These are phyloP conservation scores for Physaria fendleri DNA, from an alignment of 345 rosid species.

Conservation along the genomic window DNA sequence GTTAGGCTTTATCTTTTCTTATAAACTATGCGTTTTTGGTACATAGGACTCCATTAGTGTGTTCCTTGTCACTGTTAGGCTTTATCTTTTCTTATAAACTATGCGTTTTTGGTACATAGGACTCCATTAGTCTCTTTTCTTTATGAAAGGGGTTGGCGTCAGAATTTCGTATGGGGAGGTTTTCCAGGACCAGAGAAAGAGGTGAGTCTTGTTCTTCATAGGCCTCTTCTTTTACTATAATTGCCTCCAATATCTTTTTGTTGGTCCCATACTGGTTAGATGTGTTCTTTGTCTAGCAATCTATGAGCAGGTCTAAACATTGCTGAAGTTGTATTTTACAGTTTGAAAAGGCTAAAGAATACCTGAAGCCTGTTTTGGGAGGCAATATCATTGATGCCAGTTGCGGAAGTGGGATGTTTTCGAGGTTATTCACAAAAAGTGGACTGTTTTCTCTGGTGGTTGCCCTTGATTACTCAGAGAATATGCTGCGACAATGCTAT, in stretches of 20 bases:
- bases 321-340: slow-evolving; percentile 23
- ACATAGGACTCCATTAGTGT: background rate
- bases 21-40: no score
- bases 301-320: background rate
- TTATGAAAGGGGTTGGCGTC: slow-evolving; percentile 98
- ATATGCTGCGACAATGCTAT: slow-evolving; percentile 75
- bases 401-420: slow-evolving; percentile 85
- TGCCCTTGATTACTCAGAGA: slow-evolving; percentile 89
- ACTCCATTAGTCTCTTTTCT: slow-evolving; percentile 58
- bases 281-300: background rate
- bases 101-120: no score
- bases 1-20: slow-evolving; percentile 5
- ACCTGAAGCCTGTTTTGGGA: slow-evolving; percentile 68
- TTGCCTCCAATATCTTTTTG: background rate
- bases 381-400: slow-evolving; percentile 85
- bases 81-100: slow-evolving; percentile 14
- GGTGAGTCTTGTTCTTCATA: slow-evolving; percentile 35
- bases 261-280: background rate
- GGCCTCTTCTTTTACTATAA: background rate
- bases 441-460: slow-evolving; percentile 61
- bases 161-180: slow-evolving; percentile 63
- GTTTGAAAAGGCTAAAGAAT: slow-evolving; percentile 76
- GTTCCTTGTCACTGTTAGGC: background rate
- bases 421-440: slow-evolving; percentile 68
- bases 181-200: slow-evolving; percentile 88